These are phyloP conservation scores for Hirsutella rhossiliensis DNA, from an alignment of 2,329 filamentous ascomycete genomes.

Conservation along the genomic window DNA sequence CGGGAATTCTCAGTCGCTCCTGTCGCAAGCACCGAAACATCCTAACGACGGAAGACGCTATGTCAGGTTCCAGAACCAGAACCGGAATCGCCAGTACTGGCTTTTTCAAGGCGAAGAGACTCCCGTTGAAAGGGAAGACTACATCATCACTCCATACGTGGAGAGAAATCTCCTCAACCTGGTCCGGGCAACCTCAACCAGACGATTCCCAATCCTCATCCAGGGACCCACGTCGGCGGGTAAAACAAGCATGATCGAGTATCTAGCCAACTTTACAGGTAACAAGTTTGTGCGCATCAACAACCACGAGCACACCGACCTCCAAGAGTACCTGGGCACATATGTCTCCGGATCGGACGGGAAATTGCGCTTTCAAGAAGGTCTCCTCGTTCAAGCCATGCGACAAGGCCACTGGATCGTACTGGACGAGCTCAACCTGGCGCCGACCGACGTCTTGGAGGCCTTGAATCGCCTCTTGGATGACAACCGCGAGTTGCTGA, in stretches of 20 bases:
- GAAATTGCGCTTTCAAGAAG: conserved; percentile 82
- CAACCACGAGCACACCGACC: conserved; percentile 96
- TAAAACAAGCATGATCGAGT: conserved; percentile 99
- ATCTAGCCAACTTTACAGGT: conserved; percentile 89
- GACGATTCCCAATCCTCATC: conserved; percentile 84
- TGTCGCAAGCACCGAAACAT: conserved; percentile 66
- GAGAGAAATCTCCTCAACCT: conserved; percentile 90
- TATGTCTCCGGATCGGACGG: conserved; percentile 83
- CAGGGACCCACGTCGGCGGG: conserved; percentile 95
- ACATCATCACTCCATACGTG: conserved; percentile 94
- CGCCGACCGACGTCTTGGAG: conserved; percentile 92
- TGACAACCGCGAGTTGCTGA: conserved; percentile 89
- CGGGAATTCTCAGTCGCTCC: conserved; percentile 54
- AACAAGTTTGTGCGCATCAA: conserved; percentile 98
- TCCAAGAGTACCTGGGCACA: conserved; percentile 94
- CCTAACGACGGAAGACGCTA: conserved; percentile 68
- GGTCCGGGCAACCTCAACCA: conserved; percentile 83
- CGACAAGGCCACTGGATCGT: conserved; percentile 96
- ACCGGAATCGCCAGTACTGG: conserved; percentile 69
- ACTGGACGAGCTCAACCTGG: conserved; percentile 91
- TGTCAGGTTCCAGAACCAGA: conserved; percentile 61
- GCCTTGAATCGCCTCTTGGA: conserved; percentile 90
- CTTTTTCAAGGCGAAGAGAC: conserved; percentile 61
- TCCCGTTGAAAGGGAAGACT: conserved; percentile 63
- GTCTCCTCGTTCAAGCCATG: conserved; percentile 83